Base-by-base conservation (phyloP, 805 yeast genomes). In the Starmerella davenportii region DNA sequence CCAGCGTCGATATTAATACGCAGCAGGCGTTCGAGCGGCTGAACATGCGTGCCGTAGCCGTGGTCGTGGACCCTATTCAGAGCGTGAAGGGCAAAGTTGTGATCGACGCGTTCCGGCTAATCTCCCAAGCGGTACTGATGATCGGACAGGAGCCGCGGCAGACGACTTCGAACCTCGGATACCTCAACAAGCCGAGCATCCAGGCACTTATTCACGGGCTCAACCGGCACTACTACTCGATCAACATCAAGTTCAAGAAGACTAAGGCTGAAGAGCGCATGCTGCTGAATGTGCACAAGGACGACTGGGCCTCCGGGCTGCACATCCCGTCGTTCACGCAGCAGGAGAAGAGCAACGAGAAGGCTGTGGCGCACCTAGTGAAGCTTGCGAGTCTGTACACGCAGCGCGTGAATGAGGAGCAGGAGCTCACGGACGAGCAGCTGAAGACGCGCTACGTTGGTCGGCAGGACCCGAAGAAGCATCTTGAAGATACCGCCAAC, bases 1-100 rank as follows among this genome's bases (percentile, higher is more conserved):
- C 96, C 11, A 75, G 85, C 21, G 96, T 90, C 21, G 99, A 90
- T 69, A 93, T 90, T 43, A 82, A 84, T 59, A 90, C 99, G 3
- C 99, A 90, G 57, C 95, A 87, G 58, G 81, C 95, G 27, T 90
- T 90, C 55, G 99, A 90, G 58, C 95, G 84, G 60, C 73, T 90
- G 59, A 87, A 87, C 58, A 77, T 76, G 46, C 70, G 98, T 50
- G 93, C 98, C 0, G 98, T 90, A 29, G 98, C 99, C 1, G 99
- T 90, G 24, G 99, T 90, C 30, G 78, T 90, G 43, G 99, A 90
- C 59, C 98, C 99, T 35, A 90, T 90, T 54, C 99, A 90, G 61
- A 82, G 95, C 13, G 99, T 90, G 37, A 85, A 87, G 60, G 99
- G 99, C 46, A 90, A 90, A 58, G 99, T 90, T 35, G 99, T 90